Evolutionary conservation across 1,284 basidiomycete species (phyloP), one percentile per base, ranked within the genome.

Genomic region (Somion occarium): DNA sequence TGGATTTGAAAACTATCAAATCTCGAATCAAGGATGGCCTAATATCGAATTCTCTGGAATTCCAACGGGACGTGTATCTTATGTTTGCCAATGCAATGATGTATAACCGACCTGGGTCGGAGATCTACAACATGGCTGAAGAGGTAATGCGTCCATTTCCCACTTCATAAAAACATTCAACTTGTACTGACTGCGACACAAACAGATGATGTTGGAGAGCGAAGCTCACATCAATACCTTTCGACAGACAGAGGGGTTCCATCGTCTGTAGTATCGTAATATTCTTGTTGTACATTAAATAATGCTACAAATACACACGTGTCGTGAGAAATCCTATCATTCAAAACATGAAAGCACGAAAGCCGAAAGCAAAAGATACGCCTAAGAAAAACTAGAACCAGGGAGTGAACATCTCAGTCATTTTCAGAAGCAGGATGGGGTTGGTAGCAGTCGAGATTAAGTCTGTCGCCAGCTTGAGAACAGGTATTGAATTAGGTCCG

Each of bases 81-180:
- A 93, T 98, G 86, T 95, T 96, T 67, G 91, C 93, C 30, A 98
- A 98, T 63, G 92, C 94, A 12, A 87, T 94, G 79, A 92, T 97
- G 88, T 98, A 93, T 67, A 98, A 98, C 59, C 76, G 85, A 39
- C 87, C 88, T 1, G 85, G 83, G 3, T 88, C 85, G 20, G 88
- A 91, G 64, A 87, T 96, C 11, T 83, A 87, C 60, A 76, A 78
- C 48, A 92, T 96, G 88, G 89, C 93, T n/a, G 83, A 89, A 64
- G 91, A 94, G 73, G 90, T 88, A 53, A 69, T 34, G 82, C 61
- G 42, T 49, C n/a, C n/a, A n/a, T 18, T 27, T 48, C 13, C n/a
- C 5, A 11, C 34, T 44, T 30, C 39, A 26, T 19, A 5, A 18
- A 11, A 37, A 26, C n/a, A 34, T 13, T 9, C 22, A 15, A 30